A percentile compares a stretch with the other conserved stretches of the same genome.
phyloP scores from a whole-genome alignment of 305 asterid genomes.

The Solanum hybrid region DNA sequence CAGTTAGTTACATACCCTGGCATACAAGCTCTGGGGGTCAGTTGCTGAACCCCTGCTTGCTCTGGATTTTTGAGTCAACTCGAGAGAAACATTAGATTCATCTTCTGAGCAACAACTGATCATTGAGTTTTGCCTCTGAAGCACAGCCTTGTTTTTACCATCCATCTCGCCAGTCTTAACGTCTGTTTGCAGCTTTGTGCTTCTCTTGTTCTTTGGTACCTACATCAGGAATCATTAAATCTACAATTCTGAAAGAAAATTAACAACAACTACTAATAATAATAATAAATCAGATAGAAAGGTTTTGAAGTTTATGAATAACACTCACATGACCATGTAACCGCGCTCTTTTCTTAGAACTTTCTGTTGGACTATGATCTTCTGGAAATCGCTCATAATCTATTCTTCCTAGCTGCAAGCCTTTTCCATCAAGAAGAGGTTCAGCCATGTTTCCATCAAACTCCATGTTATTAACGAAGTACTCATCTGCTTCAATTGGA shows the following conservation, averaged over 20 bases:
- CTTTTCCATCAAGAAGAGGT: neutral
- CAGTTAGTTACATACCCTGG: conserved; percentile 39
- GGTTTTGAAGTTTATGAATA: neutral
- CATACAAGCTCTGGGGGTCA: conserved; percentile 90
- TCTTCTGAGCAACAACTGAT: conserved; percentile 36
- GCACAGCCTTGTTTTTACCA: conserved; percentile 7
- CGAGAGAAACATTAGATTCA: conserved; percentile 41
- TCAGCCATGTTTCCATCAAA: neutral
- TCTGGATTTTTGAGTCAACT: conserved; percentile 33
- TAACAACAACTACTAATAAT: neutral
- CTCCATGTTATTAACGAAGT: neutral
- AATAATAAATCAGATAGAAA: neutral
- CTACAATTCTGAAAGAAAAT: neutral
- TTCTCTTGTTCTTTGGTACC: conserved; percentile 30
- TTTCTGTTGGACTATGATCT: conserved; percentile 3
- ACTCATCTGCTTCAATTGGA: conserved; percentile 3
- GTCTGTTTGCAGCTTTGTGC: conserved; percentile 24
- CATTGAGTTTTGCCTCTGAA: conserved; percentile 17
- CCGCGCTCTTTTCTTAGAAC: conserved; percentile 47
- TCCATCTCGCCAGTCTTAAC: conserved; percentile 5
- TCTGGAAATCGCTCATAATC: neutral
- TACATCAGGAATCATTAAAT: conserved; percentile 6
- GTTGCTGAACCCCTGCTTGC: conserved; percentile 73
- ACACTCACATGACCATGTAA: conserved; percentile 35
- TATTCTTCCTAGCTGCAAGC: conserved; percentile 30